Base-by-base conservation (phyloP, 768 basidiomycete species). In the Russula sp. region DNA sequence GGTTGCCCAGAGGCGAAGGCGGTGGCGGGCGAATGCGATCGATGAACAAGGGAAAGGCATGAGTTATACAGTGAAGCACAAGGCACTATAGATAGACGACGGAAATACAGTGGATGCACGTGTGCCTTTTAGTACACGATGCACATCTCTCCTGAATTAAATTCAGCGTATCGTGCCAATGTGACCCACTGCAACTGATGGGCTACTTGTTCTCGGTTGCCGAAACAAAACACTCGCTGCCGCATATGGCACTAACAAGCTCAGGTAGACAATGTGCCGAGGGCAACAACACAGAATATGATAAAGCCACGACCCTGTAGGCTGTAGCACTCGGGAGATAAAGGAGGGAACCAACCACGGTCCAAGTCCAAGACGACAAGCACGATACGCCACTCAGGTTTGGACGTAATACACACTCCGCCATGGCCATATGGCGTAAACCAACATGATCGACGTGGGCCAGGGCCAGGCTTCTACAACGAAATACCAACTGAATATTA, bases 281-380 rank as follows among this genome's bases (percentile, higher is more conserved):
- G 34, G 32, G 20, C n/a, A 26, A 22, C 14, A 62, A 22, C 14
- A 62, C 61, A 20, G 38, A 40, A 62, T 38, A 36, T 48, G 32
- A 62, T 49, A 44, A 57, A 52, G 22, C n/a, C 18, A 24, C 20
- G 28, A 44, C 20, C 40, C 40, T 18, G 32, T 8, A 7, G 1
- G 18, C 7, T 42, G 40, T 2, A 14, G 14, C 14, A 5, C 13
- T 36, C 36, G 36, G 36, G 18, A 30, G 46, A 28, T 59, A n/a
- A 49, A 28, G 9, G 16, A 8, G 7, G 38, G 16, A 8, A 38
- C 38, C 42, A 44, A 20, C 20, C 18, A 20, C 10, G 10, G 34
- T 11, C 9, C 28, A 44, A 20, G 2, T 44, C 9, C 2, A 3
- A 11, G 42, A 44, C 38, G 46, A 48, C 46, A 18, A 48, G 46